These are phyloP conservation scores for Nitzschia putrida DNA, from an alignment of 108 stramenopile genomes.

Conservation along the genomic window DNA sequence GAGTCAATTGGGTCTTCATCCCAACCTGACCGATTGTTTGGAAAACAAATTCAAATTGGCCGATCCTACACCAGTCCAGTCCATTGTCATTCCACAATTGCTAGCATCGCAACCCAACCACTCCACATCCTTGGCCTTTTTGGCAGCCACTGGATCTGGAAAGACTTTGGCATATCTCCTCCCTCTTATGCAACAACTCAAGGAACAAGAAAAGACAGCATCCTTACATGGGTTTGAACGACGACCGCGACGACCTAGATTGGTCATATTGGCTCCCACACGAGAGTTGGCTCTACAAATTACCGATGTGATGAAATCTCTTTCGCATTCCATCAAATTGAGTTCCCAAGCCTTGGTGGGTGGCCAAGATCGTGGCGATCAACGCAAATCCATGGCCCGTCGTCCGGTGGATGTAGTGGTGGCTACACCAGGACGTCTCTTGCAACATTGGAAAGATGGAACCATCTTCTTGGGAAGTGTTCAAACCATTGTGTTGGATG, in stretches of 20 bases:
- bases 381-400: slow-evolving; percentile 60
- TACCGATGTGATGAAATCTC: slow-evolving; percentile 79
- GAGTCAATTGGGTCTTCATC: slow-evolving; percentile 66
- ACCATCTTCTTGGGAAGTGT: slow-evolving; percentile 76
- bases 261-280: slow-evolving; percentile 91
- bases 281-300: slow-evolving; percentile 93
- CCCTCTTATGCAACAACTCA: slow-evolving; percentile 81
- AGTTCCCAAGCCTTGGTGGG: slow-evolving; percentile 82
- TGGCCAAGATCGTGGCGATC: slow-evolving; percentile 87
- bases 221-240: slow-evolving; percentile 53
- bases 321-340: slow-evolving; percentile 83
- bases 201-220: slow-evolving; percentile 59
- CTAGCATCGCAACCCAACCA: slow-evolving; percentile 27
- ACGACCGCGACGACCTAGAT: slow-evolving; percentile 82
- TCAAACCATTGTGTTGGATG: slow-evolving; percentile 87
- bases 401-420: slow-evolving; percentile 89
- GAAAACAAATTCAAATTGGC: slow-evolving; percentile 29
- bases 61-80: slow-evolving; percentile 78
- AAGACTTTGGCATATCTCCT: slow-evolving; percentile 88
- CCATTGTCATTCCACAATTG: slow-evolving; percentile 73
- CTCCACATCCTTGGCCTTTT: slow-evolving; percentile 54
- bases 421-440: slow-evolving; percentile 89
- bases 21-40: slow-evolving; percentile 59
- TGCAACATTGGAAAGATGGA: slow-evolving; percentile 89
- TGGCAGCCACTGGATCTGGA: slow-evolving; percentile 89